Evolutionary conservation across 805 yeast genomes (phyloP), one percentile per base, ranked within the genome.

Genomic region (Candida multigemmis): DNA sequence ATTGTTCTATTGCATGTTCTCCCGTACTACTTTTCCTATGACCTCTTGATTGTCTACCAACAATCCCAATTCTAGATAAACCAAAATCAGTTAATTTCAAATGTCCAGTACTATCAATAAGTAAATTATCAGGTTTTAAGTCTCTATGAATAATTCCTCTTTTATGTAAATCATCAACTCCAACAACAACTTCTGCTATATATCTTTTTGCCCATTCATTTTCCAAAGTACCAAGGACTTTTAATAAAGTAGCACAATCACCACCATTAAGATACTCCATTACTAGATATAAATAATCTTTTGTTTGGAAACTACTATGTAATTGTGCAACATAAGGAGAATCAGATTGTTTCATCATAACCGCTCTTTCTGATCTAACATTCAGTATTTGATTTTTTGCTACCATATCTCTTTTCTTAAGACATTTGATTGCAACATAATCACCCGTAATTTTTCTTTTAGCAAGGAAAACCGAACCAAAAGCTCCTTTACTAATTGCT

Each of bases 191-290:
- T 46, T 91, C 98, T 0, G 95, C 87, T 28, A 85, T 69, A 40
- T 91, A 91, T 37, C 82, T 68, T 35, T 68, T 75, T 0, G 85
- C 74, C 97, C 97, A 91, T 22, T 74, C 74, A 38, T 80, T 83
- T 0, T 95, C 89, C 14, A 91, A 53, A 2, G 77, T 75, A 0
- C 94, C 96, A 49, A 89, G 65, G 53, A 76, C 71, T 43, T 83
- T 82, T 15, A 91, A 57, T 27, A 93, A 58, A 0, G 95, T 77
- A 0, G 96, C 91, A 44, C 89, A 72, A 50, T 91, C 99, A 18
- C 99, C 99, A 22, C 98, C 98, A 39, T 81, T 84, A 21, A 91
- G 59, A 45, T 85, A 91, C 49, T 91, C 98, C 97, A 93, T 89
- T 2, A 91, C 99, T 39, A 91, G 61, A 44, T 83, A 91, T 11